Conservation (phyloP, 208 protist genomes). For the Crithidia brevicula region DNA sequence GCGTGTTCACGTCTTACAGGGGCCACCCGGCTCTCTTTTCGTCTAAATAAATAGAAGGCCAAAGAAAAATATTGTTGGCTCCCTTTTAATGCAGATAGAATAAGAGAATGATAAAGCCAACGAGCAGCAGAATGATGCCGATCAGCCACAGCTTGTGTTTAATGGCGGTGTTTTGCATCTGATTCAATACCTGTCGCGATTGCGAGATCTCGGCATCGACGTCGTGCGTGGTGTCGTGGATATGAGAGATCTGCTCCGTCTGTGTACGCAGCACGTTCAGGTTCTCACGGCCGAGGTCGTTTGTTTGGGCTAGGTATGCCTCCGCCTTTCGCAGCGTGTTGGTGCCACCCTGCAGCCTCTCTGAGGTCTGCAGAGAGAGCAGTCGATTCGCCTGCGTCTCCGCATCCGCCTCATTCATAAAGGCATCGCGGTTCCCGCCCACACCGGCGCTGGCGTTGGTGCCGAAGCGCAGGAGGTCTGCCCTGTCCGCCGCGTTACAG, state of each 20-base stretch:
- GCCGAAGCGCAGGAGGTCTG: slow-evolving; percentile 55
- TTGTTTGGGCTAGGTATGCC: slow-evolving; percentile 49
- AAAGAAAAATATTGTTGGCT: no score
- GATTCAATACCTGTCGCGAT: slow-evolving; percentile 49
- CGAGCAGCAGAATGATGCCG: slow-evolving; percentile 49
- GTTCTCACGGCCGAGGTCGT: slow-evolving; percentile 49
- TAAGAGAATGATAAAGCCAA: slow-evolving; percentile 46
- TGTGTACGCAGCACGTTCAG: slow-evolving; percentile 59
- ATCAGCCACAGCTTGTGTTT: slow-evolving; percentile 66
- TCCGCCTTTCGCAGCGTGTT: slow-evolving; percentile 62
- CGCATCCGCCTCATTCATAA: slow-evolving; percentile 41
- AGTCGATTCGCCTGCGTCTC: slow-evolving; percentile 45
- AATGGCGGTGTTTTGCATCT: slow-evolving; percentile 73
- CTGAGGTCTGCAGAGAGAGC: slow-evolving; percentile 54
- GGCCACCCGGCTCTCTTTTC: no score
- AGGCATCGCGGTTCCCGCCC: slow-evolving; percentile 2
- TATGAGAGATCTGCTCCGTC: slow-evolving; percentile 65
- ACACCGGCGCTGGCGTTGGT: slow-evolving; percentile 4
- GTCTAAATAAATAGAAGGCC: neutral
- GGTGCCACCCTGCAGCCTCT: slow-evolving; percentile 63
- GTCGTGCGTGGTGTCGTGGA: slow-evolving; percentile 53
- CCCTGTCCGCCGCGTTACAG: slow-evolving; percentile 52
- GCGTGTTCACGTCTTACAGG: no score
- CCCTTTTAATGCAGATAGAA: slow-evolving; percentile 32
- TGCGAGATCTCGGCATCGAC: slow-evolving; percentile 70